Evolutionary conservation across 164 flowering plant genomes (phyloP).

Genomic region (Tinospora cordifolia): DNA sequence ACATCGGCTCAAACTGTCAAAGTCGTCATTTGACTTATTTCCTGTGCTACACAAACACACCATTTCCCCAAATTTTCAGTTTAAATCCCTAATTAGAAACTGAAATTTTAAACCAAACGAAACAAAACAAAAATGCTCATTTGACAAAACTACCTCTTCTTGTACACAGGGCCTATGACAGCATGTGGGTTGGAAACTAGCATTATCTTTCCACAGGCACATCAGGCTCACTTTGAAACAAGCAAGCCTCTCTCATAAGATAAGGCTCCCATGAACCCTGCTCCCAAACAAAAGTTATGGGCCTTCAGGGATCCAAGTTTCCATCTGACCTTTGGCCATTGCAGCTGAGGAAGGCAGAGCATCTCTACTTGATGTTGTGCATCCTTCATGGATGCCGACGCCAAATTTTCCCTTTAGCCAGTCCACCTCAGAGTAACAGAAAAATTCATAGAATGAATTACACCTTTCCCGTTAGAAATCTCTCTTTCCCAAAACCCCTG

Average conservation of each 20-base stretch:
- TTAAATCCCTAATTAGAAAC: background rate
- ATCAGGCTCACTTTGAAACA: background rate
- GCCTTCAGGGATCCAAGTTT: background rate
- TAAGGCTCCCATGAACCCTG: background rate
- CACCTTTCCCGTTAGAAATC: constrained; percentile 16
- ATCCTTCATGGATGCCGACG: background rate
- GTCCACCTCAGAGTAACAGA: background rate
- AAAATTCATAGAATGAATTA: constrained; percentile 2
- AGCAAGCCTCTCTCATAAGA: background rate
- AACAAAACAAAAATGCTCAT: background rate
- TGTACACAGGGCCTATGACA: background rate
- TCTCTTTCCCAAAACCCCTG: constrained; percentile 25
- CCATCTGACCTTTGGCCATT: background rate
- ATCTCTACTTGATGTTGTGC: background rate
- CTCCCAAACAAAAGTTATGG: background rate
- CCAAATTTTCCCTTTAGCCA: background rate
- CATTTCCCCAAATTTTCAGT: background rate
- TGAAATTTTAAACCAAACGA: background rate
- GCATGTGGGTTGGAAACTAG: background rate
- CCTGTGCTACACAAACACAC: background rate
- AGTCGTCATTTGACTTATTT: background rate
- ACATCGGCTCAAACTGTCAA: background rate
- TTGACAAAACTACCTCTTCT: background rate
- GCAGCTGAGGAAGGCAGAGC: background rate
- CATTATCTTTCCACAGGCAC: background rate